phyloP scores from a whole-genome alignment of 176 grass and related monocot species.

The Zea mays region DNA sequence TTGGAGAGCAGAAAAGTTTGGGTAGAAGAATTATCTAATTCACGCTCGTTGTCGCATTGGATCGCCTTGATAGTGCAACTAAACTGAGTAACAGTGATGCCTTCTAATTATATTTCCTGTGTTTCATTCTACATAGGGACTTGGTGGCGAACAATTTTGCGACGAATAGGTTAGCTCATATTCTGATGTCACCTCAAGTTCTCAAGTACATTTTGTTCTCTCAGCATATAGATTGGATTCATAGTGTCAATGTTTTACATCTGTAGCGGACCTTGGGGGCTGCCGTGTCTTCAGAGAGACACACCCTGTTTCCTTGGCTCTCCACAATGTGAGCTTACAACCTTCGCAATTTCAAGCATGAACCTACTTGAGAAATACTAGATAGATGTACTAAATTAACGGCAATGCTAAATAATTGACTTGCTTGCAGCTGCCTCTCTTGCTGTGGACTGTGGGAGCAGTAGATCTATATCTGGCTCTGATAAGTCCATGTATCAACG shows the following conservation, averaged over 20 bases:
- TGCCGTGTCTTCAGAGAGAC: slow-evolving; percentile 70
- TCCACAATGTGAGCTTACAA: slow-evolving; percentile 57
- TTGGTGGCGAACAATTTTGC: slow-evolving; percentile 81
- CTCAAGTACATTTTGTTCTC: slow-evolving; percentile 7
- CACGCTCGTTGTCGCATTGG: no score
- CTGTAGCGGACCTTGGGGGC: slow-evolving; percentile 50
- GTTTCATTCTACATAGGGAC: slow-evolving; percentile 54
- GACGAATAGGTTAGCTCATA: slow-evolving; percentile 44
- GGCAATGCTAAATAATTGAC: slow-evolving; percentile 18
- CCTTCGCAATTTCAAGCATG: background rate
- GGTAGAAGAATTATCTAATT: no score
- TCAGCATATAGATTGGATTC: background rate
- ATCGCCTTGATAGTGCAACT: no score
- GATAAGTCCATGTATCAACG: slow-evolving; percentile 53
- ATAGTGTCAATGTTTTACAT: background rate
- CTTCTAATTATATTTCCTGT: background rate
- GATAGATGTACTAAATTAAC: background rate
- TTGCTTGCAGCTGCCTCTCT: slow-evolving; percentile 61
- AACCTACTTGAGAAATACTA: slow-evolving; percentile 7
- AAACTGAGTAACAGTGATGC: background rate
- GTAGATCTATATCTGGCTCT: slow-evolving; percentile 46
- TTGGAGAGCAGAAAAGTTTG: no score
- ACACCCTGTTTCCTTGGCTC: slow-evolving; percentile 66
- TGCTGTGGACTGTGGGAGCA: slow-evolving; percentile 67
- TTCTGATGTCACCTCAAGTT: background rate